Percentiles rank a stretch among this genome's conserved stretches.
phyloP scores from a whole-genome alignment of 169 alveolate genomes.

The Plasmodium knowlesi region DNA sequence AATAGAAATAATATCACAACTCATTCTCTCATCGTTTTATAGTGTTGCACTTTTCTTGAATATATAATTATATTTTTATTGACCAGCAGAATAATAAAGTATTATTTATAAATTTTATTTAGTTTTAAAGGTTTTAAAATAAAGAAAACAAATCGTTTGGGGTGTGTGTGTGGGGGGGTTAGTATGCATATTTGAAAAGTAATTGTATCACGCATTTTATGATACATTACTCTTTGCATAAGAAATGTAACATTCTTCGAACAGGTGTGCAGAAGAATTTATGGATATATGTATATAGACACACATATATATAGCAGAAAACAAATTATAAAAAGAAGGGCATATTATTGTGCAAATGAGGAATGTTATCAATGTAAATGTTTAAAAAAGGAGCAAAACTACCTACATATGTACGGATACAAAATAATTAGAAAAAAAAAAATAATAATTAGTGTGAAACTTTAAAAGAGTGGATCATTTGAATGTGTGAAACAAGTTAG shows the following conservation, averaged over 20 bases:
- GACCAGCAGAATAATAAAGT: background rate
- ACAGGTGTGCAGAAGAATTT: background rate
- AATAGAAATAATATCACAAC: background rate
- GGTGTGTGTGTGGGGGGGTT: background rate
- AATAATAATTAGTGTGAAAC: too few species aligned
- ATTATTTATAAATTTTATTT: too few species aligned
- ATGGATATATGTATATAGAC: background rate
- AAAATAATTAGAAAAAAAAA: too few species aligned
- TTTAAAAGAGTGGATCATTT: too few species aligned
- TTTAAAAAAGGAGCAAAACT: background rate
- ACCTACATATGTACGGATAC: background rate
- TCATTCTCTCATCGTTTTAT: background rate
- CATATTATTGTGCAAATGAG: background rate
- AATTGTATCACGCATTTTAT: background rate
- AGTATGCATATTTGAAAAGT: background rate
- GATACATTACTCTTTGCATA: background rate
- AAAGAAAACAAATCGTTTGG: background rate
- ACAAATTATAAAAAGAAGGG: background rate
- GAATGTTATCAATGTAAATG: background rate
- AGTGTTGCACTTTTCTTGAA: background rate
- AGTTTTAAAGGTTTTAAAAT: background rate
- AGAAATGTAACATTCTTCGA: background rate
- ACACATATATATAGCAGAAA: background rate
- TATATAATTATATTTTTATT: too few species aligned
- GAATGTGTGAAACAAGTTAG: background rate